A percentile compares a stretch with the other conserved stretches of the same genome.
Evolutionary conservation across 495 filamentous ascomycete genomes (phyloP).

Genomic region (Chaetomidium leptoderma): DNA sequence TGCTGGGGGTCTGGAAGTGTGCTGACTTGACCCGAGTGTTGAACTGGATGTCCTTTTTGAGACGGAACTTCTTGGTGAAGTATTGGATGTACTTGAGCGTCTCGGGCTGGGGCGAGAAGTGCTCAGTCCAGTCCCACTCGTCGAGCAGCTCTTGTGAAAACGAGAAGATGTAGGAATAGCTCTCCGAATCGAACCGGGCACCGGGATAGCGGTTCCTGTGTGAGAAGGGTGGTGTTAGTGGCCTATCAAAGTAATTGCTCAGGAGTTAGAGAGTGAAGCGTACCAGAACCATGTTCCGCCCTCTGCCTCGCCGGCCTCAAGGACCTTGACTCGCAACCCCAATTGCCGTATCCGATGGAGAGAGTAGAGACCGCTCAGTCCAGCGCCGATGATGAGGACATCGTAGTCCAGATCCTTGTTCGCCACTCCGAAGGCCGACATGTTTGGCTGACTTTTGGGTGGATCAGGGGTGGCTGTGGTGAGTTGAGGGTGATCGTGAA

Average conservation of each 20-base stretch:
- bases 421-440: slow-evolving; percentile 13
- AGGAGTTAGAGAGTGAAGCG: neutral
- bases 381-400: slow-evolving; percentile 51
- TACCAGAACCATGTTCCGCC: slow-evolving; percentile 49
- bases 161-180: slow-evolving; percentile 41
- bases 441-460: too few relatives aligned
- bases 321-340: slow-evolving; percentile 41
- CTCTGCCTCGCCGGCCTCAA: slow-evolving; percentile 46
- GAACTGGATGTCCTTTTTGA: slow-evolving; percentile 43
- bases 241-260: too few relatives aligned
- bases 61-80: slow-evolving; percentile 39
- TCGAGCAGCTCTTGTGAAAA: slow-evolving; percentile 38
- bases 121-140: slow-evolving; percentile 45
- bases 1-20: slow-evolving; percentile 32
- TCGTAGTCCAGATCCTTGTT: slow-evolving; percentile 34
- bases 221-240: neutral
- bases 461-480: too few relatives aligned
- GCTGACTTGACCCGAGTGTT: slow-evolving; percentile 38
- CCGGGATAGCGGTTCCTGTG: slow-evolving; percentile 44
- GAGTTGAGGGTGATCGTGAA: too few relatives aligned
- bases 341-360: slow-evolving; percentile 41
- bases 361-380: slow-evolving; percentile 46
- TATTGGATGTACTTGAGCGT: slow-evolving; percentile 42
- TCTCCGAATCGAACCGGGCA: slow-evolving; percentile 40
- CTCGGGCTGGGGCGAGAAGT: slow-evolving; percentile 39